A percentile compares a stretch with the other conserved stretches of the same genome.
phyloP scores from a whole-genome alignment of 1,284 basidiomycete species.

The Puccinia triticina region DNA sequence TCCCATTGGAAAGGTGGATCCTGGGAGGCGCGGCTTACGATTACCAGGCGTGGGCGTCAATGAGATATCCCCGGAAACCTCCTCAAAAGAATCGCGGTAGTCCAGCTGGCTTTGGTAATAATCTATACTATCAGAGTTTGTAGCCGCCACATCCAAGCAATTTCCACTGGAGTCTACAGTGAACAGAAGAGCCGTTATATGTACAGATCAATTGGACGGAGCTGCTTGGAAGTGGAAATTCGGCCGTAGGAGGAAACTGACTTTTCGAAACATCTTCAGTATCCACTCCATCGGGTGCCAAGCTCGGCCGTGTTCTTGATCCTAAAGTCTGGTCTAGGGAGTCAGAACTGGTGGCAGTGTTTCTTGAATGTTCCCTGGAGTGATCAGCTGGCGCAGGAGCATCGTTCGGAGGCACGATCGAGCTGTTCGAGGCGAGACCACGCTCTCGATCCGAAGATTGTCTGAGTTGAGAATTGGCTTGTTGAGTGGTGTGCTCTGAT shows the following conservation, averaged over 20 bases:
- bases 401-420: not conserved
- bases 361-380: not conserved
- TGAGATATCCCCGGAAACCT: not conserved
- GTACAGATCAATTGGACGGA: not conserved
- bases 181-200: not conserved
- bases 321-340: not conserved
- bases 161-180: not conserved
- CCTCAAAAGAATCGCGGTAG: constrained; percentile 17
- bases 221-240: not conserved
- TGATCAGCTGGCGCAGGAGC: not conserved
- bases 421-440: not conserved
- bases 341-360: not conserved
- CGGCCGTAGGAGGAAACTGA: not conserved
- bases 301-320: not conserved
- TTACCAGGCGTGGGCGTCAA: not conserved
- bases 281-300: not conserved
- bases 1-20: not conserved
- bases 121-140: constrained; percentile 28
- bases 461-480: not conserved
- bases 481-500: not conserved
- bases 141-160: not conserved
- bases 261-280: not conserved
- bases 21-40: not conserved
- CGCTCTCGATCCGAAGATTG: not conserved
- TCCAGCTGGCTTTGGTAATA: constrained; percentile 40